These are phyloP conservation scores for slime mould (Dictyostelium discoideum) DNA, from an alignment of 78 protist genomes.

Conservation along the genomic window dicty_2.7 NC_007088.5:3323001-3323500, in stretches of 20 bases:
- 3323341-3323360: neutral
- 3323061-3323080: conserved; percentile 84
- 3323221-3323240: neutral
- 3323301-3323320: neutral
- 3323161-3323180: conserved; percentile 2
- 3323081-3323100: conserved; percentile 90
- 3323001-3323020: conserved; percentile 94
- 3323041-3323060: conserved; percentile 91
- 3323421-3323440: too few species aligned
- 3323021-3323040: conserved; percentile 91
- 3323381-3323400: too few species aligned
- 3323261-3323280: neutral
- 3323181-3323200: neutral
- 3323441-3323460: too few species aligned
- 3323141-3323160: conserved; percentile 66
- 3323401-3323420: too few species aligned
- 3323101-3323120: conserved; percentile 81
- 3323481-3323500: too few species aligned
- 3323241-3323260: neutral
- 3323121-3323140: conserved; percentile 78
- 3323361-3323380: neutral
- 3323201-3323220: neutral
- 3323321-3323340: neutral
- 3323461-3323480: too few species aligned
- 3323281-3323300: too few species aligned